Percentiles rank a stretch among this genome's conserved stretches.
Evolutionary conservation across 495 filamentous ascomycete genomes (phyloP).

Genomic region (Poronia punctata): DNA sequence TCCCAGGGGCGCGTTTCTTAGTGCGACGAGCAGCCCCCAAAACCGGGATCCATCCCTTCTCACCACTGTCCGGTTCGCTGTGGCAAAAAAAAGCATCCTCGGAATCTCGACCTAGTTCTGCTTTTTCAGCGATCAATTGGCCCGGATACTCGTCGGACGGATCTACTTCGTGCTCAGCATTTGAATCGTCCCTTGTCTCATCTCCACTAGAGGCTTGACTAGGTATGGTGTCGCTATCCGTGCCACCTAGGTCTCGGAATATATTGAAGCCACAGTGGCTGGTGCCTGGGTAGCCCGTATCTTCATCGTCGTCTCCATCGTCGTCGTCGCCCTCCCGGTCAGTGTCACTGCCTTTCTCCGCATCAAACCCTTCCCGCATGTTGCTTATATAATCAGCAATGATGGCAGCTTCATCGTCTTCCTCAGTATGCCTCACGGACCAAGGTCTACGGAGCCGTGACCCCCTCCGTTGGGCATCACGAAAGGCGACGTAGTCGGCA

Average conservation of each 20-base stretch:
- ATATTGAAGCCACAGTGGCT: slow-evolving; percentile 22
- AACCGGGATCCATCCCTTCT: slow-evolving; percentile 10
- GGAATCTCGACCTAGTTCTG: slow-evolving; percentile 55
- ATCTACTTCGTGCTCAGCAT: slow-evolving; percentile 21
- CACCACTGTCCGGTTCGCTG: slow-evolving; percentile 11
- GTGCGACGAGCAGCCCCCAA: slow-evolving; percentile 8
- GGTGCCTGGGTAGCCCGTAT: slow-evolving; percentile 9
- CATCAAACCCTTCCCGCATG: slow-evolving; percentile 34
- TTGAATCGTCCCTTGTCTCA: slow-evolving; percentile 12
- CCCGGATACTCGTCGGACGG: slow-evolving; percentile 53
- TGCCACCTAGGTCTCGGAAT: slow-evolving; percentile 43
- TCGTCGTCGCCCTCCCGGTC: too few species aligned
- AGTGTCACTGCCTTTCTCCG: too few species aligned
- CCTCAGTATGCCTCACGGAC: slow-evolving; percentile 5
- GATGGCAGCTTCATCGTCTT: slow-evolving; percentile 40
- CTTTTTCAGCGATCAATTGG: slow-evolving; percentile 55
- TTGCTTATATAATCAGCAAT: slow-evolving; percentile 75
- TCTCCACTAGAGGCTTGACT: slow-evolving; percentile 13
- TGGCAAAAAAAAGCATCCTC: slow-evolving; percentile 52
- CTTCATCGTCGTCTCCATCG: slow-evolving; percentile 26
- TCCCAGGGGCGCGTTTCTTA: slow-evolving; percentile 20
- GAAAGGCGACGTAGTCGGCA: slow-evolving; percentile 13
- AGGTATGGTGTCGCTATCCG: slow-evolving; percentile 27
- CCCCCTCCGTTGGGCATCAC: slow-evolving; percentile 3
- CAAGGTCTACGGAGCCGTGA: slow-evolving; percentile 1